A percentile compares a stretch with the other conserved stretches of the same genome.
Conservation (phyloP, 345 rosid genomes). For the Xanthoceras sorbifolium region DNA sequence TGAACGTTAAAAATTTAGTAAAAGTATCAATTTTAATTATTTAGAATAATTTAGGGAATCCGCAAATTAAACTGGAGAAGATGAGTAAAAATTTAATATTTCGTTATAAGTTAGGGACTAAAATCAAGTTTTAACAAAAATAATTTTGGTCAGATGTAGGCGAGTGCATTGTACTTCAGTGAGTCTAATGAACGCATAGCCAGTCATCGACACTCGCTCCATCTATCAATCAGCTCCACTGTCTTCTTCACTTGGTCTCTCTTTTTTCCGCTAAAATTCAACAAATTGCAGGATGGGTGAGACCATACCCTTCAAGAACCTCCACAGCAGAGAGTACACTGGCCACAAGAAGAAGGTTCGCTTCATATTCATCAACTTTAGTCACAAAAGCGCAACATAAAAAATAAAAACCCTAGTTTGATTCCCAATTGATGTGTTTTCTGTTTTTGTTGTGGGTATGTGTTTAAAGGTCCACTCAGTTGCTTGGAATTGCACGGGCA, state of each 20-base stretch:
- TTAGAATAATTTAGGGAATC: no score
- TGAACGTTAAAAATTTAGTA: no score
- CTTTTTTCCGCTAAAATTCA: background rate
- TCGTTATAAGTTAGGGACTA: no score
- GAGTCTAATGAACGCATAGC: background rate
- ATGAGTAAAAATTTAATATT: no score
- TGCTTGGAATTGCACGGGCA: constrained; percentile 95
- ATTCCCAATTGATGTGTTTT: background rate
- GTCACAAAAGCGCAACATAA: no score
- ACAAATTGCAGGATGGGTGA: constrained; percentile 43
- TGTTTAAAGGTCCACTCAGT: constrained; percentile 83
- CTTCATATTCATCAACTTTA: background rate
- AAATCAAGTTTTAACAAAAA: no score
- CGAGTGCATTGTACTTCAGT: background rate
- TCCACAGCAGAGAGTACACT: constrained; percentile 84
- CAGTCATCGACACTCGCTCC: background rate
- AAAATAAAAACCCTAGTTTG: background rate
- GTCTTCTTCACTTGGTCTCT: background rate
- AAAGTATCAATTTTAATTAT: no score
- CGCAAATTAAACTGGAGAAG: no score
- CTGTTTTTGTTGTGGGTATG: background rate
- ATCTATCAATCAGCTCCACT: background rate
- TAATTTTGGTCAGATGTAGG: no score
- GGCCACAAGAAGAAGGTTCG: constrained; percentile 96
- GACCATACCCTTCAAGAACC: constrained; percentile 56